Base-by-base conservation (phyloP, 2,329 filamentous ascomycete genomes). In the Didymella lethalis region DNA sequence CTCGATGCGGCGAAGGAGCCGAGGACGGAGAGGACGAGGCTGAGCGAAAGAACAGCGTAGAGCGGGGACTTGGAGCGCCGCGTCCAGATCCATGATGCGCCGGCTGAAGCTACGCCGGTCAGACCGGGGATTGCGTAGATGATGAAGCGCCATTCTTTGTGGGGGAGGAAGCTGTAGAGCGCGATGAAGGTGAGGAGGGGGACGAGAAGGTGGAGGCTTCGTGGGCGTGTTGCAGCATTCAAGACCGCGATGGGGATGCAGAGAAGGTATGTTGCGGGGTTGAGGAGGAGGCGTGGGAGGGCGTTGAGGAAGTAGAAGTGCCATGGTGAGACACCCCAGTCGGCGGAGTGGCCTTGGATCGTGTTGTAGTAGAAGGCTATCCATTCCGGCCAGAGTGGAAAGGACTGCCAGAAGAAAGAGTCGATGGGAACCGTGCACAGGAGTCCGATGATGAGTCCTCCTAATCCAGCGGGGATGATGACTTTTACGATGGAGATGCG, bases 141-240 rank as follows among this genome's bases (percentile, higher is more conserved):
- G 67, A 99, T 89, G 81, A 99, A 99, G 18, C 95, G 90, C 75
- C 93, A 90, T 79, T 99, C 95, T 75, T 99, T 99, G 80, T 99
- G 95, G 0, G 94, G 93, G 62, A 97, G 90, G 49, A 92, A 69
- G 63, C 92, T 97, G 81, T 97, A 98, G 43, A 96, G 77, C 4
- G 84, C 84, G 20, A 96, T 83, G 75, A 93, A 99, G 29, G 85
- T 76, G 1, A 96, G 65, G 10, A 86, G 84, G 0, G 95, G 93
- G 2, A 89, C 67, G 4, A 91, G 68, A 8, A 88, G 77, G 40
- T 82, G 81, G 0, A 91, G 60, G 52, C 78, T 79, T 18, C 73
- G 74, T 36, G 64, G 63, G 16, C 76, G 74, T 5, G 77, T 78
- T 14, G 78, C 69, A 12, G 72, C 70, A 8, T 90, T 83, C n/a